Base-by-base conservation (phyloP, 257 asterid genomes). In the Salvia rosmarinus region DNA sequence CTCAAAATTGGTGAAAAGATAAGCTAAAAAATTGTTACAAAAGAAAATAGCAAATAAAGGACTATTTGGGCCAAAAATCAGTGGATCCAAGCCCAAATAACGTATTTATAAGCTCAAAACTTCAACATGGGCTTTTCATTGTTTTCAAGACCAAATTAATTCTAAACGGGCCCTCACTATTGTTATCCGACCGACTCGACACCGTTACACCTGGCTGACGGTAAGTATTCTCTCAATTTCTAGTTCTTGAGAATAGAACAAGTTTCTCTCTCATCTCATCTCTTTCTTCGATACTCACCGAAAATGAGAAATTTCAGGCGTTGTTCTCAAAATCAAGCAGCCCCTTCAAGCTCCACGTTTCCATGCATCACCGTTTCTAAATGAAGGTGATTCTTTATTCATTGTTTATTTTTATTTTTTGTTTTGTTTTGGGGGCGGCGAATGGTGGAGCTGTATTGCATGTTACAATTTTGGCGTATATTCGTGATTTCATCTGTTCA, bases 261-360 rank as follows among this genome's bases (percentile, higher is more conserved):
- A 52, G n/a, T 40, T 67, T 61, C 79, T 70, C 81, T 75, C 67
- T 62, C 79, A 19, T 74, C 72, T 44, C 59, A 71, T 80, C 83
- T 59, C 74, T 32, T 19, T 67, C 62, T 56, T 52, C 47, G 39
- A 43, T 50, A 49, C 65, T 61, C 61, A 12, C 40, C 64, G 42
- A 54, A n/a, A 67, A 9, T 55, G 54, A 58, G 67, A 40, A 61
- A 46, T 42, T 72, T 62, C 68, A 58, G 76, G 63, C 63, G 49
- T 28, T 44, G 43, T 68, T 70, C 57, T 64, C 59, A 28, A 64
- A 64, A 39, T 51, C 73, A 67, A 23, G 62, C 78, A 8, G 61
- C 37, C 63, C 23, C 52, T 42, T 52, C 49, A 62, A 63, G 21
- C 46, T 51, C 57, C 59, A 46, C 66, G 42, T 69, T 54, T 79